These are phyloP conservation scores for Teratosphaeria pseudoeucalypti DNA, from an alignment of 2,329 filamentous ascomycete genomes.

Conservation along the genomic window DNA sequence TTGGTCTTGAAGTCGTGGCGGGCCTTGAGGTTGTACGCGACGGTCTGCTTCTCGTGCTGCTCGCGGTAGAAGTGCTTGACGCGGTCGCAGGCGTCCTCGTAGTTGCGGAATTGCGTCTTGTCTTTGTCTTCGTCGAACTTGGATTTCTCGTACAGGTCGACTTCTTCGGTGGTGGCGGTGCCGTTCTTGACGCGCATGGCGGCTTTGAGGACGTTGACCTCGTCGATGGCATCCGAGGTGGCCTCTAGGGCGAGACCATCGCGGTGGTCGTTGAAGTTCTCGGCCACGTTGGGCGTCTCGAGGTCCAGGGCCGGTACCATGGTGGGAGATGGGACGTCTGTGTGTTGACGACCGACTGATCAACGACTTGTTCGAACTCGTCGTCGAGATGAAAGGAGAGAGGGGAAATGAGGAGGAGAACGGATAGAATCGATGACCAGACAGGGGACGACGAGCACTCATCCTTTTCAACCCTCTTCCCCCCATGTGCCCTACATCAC, in stretches of 20 bases:
- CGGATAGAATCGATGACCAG: neutral
- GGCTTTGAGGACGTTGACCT: conserved; percentile 50
- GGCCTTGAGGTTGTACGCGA: conserved; percentile 74
- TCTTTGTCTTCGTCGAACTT: conserved; percentile 66
- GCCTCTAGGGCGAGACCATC: conserved; percentile 50
- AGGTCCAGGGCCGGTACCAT: conserved; percentile 38
- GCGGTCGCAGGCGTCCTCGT: conserved; percentile 69
- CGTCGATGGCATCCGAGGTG: conserved; percentile 49
- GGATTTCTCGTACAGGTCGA: conserved; percentile 46
- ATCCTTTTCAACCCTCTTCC: neutral
- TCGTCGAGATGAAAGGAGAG: neutral
- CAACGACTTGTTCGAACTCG: neutral
- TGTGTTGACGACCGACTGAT: neutral
- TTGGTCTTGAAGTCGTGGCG: conserved; percentile 60
- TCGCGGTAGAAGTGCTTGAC: conserved; percentile 80
- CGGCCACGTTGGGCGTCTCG: conserved; percentile 32
- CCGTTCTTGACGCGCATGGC: conserved; percentile 40
- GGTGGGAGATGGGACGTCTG: conserved; percentile 8
- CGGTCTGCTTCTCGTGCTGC: conserved; percentile 61
- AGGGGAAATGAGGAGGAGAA: neutral
- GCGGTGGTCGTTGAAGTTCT: conserved; percentile 38
- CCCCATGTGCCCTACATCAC: neutral
- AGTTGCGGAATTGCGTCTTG: conserved; percentile 72
- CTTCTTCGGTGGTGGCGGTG: conserved; percentile 34
- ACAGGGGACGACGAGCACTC: neutral